A percentile compares a stretch with the other conserved stretches of the same genome.
phyloP scores from a whole-genome alignment of 768 basidiomycete genomes.

The Rhizopogon sp. region DNA sequence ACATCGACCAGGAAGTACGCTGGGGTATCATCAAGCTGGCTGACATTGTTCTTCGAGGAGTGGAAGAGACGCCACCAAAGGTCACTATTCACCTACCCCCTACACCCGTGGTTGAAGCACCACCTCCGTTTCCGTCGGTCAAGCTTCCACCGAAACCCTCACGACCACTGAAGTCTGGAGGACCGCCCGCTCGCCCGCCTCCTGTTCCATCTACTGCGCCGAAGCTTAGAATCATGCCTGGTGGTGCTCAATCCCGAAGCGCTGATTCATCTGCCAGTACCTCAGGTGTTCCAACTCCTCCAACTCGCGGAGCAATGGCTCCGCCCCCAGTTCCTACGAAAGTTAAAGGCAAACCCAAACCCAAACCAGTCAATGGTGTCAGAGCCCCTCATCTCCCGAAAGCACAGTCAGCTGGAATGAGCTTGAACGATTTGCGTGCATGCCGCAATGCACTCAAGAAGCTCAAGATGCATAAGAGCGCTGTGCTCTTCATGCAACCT shows the following conservation, averaged over 20 bases:
- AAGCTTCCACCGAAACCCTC: slow-evolving; percentile 44
- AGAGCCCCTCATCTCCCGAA: slow-evolving; percentile 54
- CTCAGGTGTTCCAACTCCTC: slow-evolving; percentile 2
- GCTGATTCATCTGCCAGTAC: slow-evolving; percentile 14
- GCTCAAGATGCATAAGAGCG: slow-evolving; percentile 67
- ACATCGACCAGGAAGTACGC: slow-evolving; percentile 83
- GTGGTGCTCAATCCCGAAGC: slow-evolving; percentile 8
- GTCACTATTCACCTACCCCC: slow-evolving; percentile 77
- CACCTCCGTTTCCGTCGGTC: slow-evolving; percentile 50
- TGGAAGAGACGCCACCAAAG: slow-evolving; percentile 81
- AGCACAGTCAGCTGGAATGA: slow-evolving; percentile 75
- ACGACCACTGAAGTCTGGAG: slow-evolving; percentile 29
- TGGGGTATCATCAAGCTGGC: slow-evolving; percentile 90
- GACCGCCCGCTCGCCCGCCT: slow-evolving; percentile 27
- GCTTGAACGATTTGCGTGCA: slow-evolving; percentile 66
- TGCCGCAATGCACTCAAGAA: slow-evolving; percentile 79
- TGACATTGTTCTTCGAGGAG: slow-evolving; percentile 79
- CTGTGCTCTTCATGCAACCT: slow-evolving; percentile 73
- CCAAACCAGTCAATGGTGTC: slow-evolving; percentile 10
- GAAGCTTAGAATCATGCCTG: slow-evolving; percentile 48
- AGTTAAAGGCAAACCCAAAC: slow-evolving; percentile 20
- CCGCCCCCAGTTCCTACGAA: slow-evolving; percentile 23
- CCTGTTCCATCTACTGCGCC: slow-evolving; percentile 31
- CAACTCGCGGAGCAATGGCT: slow-evolving; percentile 22
- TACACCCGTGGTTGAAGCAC: slow-evolving; percentile 62